Percentiles rank a stretch among this genome's conserved stretches.
Conservation (phyloP, 2,329 filamentous ascomycete genomes). For the Ceratocystis diversiconidia region DNA sequence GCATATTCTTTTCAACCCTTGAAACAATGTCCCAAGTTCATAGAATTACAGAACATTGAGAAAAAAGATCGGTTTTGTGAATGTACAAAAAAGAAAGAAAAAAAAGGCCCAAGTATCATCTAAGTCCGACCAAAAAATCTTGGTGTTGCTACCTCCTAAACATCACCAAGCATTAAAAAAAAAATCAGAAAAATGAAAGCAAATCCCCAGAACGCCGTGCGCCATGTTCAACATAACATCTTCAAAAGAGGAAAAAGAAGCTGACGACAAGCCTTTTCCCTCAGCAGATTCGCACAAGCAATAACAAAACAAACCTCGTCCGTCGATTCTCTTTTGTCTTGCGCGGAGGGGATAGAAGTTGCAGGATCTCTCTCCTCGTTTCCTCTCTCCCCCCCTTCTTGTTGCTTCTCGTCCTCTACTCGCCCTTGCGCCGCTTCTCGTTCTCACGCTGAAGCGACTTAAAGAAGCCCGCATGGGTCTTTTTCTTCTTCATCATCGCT, state of each 20-base stretch:
- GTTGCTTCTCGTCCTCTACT: not conserved
- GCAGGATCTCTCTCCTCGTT: not conserved
- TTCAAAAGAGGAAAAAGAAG: not conserved
- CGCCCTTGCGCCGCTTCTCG: constrained; percentile 18
- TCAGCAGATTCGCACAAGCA: not conserved
- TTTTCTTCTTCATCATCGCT: constrained; percentile 28
- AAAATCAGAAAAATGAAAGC: not conserved
- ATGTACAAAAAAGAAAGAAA: too few relatives aligned
- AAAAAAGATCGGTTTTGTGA: too few relatives aligned
- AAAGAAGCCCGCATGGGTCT: constrained; percentile 28
- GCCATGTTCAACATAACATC: not conserved
- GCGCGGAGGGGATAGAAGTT: too few relatives aligned
- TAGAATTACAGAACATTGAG: too few relatives aligned
- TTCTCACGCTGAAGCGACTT: constrained; percentile 32
- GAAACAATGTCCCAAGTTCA: too few relatives aligned
- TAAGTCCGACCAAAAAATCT: too few relatives aligned
- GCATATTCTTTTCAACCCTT: too few relatives aligned
- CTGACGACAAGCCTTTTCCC: too few relatives aligned
- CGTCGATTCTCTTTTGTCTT: not conserved
- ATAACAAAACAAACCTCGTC: not conserved
- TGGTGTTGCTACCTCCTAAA: not conserved
- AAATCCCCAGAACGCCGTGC: not conserved
- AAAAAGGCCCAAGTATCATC: too few relatives aligned
- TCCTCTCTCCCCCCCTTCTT: not conserved
- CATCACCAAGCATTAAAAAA: not conserved